Percentiles rank a stretch among this genome's conserved stretches.
phyloP scores from a whole-genome alignment of 352 stramenopile species.

The Globisporangium heterothallicum region DNA sequence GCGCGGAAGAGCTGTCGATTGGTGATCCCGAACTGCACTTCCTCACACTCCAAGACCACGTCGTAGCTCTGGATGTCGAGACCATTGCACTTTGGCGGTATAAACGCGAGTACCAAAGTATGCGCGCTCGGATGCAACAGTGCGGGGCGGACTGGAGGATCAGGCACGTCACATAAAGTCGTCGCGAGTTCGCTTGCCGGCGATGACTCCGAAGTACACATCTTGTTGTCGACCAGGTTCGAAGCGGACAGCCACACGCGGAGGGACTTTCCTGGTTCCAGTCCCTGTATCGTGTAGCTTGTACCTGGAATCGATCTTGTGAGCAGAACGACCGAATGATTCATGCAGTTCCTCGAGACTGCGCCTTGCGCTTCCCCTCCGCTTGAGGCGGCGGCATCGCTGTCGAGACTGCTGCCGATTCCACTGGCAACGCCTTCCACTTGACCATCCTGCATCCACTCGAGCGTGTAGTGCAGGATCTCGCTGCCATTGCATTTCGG shows the following conservation, averaged over 20 bases:
- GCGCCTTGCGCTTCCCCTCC: too few relatives aligned
- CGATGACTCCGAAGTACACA: constrained; percentile 44
- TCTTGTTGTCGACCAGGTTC: constrained; percentile 56
- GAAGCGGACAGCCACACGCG: constrained; percentile 47
- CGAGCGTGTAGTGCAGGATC: constrained; percentile 62
- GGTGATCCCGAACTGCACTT: constrained; percentile 52
- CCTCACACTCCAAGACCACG: constrained; percentile 41
- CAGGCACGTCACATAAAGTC: constrained; percentile 50
- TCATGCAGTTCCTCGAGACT: too few relatives aligned
- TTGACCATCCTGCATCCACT: constrained; percentile 30
- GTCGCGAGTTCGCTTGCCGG: constrained; percentile 20
- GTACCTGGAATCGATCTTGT: constrained; percentile 47
- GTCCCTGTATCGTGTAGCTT: constrained; percentile 28
- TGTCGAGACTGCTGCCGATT: not conserved
- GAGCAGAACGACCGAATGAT: constrained; percentile 25
- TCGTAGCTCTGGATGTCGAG: constrained; percentile 40
- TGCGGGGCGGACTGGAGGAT: constrained; percentile 18
- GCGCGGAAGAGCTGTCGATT: constrained; percentile 37
- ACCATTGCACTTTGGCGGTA: constrained; percentile 44
- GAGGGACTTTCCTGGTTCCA: constrained; percentile 35
- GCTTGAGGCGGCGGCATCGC: not conserved
- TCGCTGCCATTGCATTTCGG: constrained; percentile 63
- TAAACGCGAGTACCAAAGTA: constrained; percentile 33
- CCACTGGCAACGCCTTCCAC: not conserved
- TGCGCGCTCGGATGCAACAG: constrained; percentile 31